These are phyloP conservation scores for Croton laevigatus DNA, from an alignment of 441 rosid genomes.

Conservation along the genomic window DNA sequence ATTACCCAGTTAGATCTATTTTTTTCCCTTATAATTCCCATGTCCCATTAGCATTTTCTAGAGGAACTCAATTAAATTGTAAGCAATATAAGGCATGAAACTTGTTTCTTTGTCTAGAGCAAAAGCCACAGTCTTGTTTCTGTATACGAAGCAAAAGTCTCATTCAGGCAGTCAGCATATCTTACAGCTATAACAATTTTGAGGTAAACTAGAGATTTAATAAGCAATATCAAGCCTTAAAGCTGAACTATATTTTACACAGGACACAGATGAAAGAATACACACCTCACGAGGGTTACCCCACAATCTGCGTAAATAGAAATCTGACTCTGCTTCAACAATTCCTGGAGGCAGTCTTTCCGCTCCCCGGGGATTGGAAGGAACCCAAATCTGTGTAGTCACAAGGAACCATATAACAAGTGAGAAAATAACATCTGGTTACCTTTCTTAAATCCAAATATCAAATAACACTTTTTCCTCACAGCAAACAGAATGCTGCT, in stretches of 20 bases:
- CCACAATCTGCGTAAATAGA: slow-evolving; percentile 81
- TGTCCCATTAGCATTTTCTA: not conserved
- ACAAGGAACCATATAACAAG: not conserved
- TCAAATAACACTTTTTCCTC: not conserved
- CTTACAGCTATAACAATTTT: not conserved
- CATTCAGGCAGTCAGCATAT: not conserved
- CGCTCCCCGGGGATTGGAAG: slow-evolving; percentile 95
- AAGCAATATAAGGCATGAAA: not conserved
- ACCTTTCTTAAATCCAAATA: not conserved
- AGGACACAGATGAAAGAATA: slow-evolving; percentile 4
- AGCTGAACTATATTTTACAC: not conserved
- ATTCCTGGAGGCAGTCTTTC: slow-evolving; percentile 90
- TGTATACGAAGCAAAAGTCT: not conserved
- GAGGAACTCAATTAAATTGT: not conserved
- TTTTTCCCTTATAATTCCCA: not conserved
- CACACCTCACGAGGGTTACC: slow-evolving; percentile 89
- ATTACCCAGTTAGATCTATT: not conserved
- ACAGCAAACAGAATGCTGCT: not conserved
- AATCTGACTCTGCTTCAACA: slow-evolving; percentile 79
- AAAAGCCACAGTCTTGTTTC: not conserved
- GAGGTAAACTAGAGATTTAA: not conserved
- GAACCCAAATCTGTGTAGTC: slow-evolving; percentile 75
- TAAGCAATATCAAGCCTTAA: not conserved
- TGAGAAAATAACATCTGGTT: not conserved
- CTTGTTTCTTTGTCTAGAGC: not conserved